These are phyloP conservation scores for Fusarium duplospermum DNA, from an alignment of 2,329 filamentous ascomycete genomes.

Conservation along the genomic window DNA sequence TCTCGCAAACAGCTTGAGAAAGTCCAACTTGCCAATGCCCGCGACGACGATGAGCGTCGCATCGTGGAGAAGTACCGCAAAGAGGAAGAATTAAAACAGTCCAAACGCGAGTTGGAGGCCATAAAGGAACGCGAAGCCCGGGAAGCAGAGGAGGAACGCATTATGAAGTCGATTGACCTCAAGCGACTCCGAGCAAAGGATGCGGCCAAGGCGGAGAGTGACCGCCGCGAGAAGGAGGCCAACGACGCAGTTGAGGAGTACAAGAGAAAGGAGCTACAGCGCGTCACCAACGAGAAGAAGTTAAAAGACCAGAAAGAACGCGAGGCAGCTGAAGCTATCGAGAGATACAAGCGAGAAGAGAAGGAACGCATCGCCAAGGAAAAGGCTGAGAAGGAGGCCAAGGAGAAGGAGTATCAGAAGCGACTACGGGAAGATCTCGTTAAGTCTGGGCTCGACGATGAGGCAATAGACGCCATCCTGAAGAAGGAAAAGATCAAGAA, in stretches of 20 bases:
- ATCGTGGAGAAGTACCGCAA: slow-evolving; percentile 52
- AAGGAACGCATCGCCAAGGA: slow-evolving; percentile 58
- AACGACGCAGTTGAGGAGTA: slow-evolving; percentile 64
- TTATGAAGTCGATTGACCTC: slow-evolving; percentile 62
- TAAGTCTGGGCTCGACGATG: slow-evolving; percentile 68
- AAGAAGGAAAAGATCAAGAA: slow-evolving; percentile 64
- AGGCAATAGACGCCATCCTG: slow-evolving; percentile 68
- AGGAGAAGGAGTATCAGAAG: slow-evolving; percentile 60
- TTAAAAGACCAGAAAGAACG: slow-evolving; percentile 63
- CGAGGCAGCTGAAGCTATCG: slow-evolving; percentile 61
- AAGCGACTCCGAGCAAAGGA: slow-evolving; percentile 64
- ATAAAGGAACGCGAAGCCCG: slow-evolving; percentile 60
- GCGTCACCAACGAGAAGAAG: slow-evolving; percentile 57
- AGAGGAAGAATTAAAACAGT: slow-evolving; percentile 62
- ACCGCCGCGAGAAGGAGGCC: slow-evolving; percentile 58
- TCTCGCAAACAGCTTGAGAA: slow-evolving; percentile 40
- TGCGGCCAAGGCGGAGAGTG: slow-evolving; percentile 48
- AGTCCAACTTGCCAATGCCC: slow-evolving; percentile 35
- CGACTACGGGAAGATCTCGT: slow-evolving; percentile 69
- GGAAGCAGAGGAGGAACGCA: slow-evolving; percentile 61
- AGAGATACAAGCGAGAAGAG: slow-evolving; percentile 62
- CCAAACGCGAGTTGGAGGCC: slow-evolving; percentile 61
- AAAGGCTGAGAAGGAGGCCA: slow-evolving; percentile 58
- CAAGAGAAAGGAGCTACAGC: slow-evolving; percentile 59
- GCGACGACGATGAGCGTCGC: slow-evolving; percentile 51